Evolutionary conservation across 2,329 filamentous ascomycete genomes (phyloP).

Genomic region (Akanthomyces muscarius): DNA sequence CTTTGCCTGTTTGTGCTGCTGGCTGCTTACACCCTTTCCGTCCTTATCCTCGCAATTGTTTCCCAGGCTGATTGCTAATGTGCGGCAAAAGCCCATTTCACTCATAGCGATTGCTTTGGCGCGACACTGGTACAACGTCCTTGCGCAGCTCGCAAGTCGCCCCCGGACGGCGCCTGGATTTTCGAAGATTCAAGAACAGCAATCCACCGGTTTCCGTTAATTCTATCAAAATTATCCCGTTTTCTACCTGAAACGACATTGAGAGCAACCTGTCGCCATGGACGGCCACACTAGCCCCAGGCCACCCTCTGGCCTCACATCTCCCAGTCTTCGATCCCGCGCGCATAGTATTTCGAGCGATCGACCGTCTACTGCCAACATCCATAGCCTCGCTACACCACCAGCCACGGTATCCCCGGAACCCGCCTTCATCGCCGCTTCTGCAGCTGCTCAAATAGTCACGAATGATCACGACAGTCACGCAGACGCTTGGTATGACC

Average conservation of each 20-base stretch:
- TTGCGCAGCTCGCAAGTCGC: not conserved
- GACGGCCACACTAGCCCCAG: slow-evolving; percentile 24
- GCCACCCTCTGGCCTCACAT: slow-evolving; percentile 32
- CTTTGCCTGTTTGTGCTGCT: not conserved
- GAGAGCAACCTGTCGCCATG: not conserved
- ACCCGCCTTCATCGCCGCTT: slow-evolving; percentile 81
- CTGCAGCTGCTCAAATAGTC: slow-evolving; percentile 87
- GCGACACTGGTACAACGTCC: slow-evolving; percentile 10
- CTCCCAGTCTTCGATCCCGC: slow-evolving; percentile 42
- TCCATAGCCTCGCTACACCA: slow-evolving; percentile 59
- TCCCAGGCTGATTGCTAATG: slow-evolving; percentile 12
- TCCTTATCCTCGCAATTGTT: not conserved
- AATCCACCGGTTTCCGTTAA: not conserved
- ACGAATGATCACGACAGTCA: slow-evolving; percentile 81
- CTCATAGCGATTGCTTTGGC: slow-evolving; percentile 13
- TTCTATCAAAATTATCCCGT: not conserved
- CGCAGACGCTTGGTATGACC: slow-evolving; percentile 64
- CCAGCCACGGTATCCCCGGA: slow-evolving; percentile 67
- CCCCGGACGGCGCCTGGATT: not conserved
- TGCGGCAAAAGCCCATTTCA: not conserved
- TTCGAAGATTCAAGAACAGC: not conserved
- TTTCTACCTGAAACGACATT: not conserved
- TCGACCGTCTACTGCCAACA: slow-evolving; percentile 56
- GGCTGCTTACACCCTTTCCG: not conserved
- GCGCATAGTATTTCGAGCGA: slow-evolving; percentile 69